Evolutionary conservation across 345 rosid species (phyloP).

Genomic region (Punica granatum): DNA sequence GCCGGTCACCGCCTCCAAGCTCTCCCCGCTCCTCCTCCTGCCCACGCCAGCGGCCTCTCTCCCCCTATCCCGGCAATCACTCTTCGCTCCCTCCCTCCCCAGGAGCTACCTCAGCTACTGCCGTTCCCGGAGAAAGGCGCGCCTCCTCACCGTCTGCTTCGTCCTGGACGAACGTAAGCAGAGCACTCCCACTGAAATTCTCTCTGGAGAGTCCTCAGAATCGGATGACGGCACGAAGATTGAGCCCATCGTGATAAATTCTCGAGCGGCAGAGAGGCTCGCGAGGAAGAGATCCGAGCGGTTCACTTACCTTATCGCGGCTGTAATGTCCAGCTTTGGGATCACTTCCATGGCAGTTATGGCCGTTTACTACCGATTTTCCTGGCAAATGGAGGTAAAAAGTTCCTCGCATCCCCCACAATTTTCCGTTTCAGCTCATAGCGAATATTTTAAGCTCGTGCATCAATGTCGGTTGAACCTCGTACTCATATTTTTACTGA

Average conservation of each 20-base stretch:
- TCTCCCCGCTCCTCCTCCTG: conserved; percentile 20
- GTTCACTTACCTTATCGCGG: conserved; percentile 69
- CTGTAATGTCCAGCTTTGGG: conserved; percentile 82
- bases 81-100: conserved; percentile 20
- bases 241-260: conserved; percentile 17
- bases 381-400: conserved; percentile 83
- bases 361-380: conserved; percentile 82
- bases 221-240: conserved; percentile 1
- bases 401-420: background rate
- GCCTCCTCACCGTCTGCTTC: conserved; percentile 43
- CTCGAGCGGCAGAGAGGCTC: conserved; percentile 38
- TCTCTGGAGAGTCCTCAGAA: conserved; percentile 13
- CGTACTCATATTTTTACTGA: no score
- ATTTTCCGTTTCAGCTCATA: no score
- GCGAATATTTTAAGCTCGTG: no score
- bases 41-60: conserved; percentile 23
- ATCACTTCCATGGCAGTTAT: conserved; percentile 72
- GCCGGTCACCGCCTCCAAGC: conserved; percentile 24
- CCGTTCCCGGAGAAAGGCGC: conserved; percentile 18
- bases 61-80: conserved; percentile 7
- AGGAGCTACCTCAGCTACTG: background rate
- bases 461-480: no score
- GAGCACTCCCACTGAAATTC: background rate
- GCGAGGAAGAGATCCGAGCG: conserved; percentile 76
- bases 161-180: conserved; percentile 52